A percentile compares a stretch with the other conserved stretches of the same genome.
Conservation (phyloP, 768 basidiomycete species). For the Neoboletus subvelutipes region DNA sequence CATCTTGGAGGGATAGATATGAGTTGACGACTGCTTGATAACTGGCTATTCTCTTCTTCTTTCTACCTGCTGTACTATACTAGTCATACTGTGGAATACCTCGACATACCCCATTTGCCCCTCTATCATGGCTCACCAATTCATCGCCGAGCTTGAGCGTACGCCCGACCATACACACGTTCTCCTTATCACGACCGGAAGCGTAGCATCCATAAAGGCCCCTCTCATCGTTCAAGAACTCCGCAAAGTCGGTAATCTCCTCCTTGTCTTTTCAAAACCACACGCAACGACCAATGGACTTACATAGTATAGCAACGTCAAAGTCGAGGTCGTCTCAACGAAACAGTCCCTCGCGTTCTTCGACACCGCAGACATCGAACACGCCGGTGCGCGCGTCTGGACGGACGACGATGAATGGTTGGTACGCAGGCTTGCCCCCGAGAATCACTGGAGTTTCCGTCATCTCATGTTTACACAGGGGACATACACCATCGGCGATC, state of each 20-base stretch:
- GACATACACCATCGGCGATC: slow-evolving; percentile 77
- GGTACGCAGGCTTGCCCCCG: slow-evolving; percentile 43
- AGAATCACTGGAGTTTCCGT: not conserved
- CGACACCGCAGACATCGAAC: slow-evolving; percentile 48
- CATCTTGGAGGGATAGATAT: slow-evolving; percentile 46
- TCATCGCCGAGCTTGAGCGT: slow-evolving; percentile 31
- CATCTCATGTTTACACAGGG: slow-evolving; percentile 41
- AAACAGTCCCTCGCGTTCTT: slow-evolving; percentile 79
- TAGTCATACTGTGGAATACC: slow-evolving; percentile 1
- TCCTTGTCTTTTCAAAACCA: not conserved
- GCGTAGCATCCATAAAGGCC: slow-evolving; percentile 92
- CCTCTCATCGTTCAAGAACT: slow-evolving; percentile 85
- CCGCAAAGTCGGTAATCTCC: slow-evolving; percentile 52
- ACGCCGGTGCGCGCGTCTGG: slow-evolving; percentile 70
- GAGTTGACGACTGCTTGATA: not conserved
- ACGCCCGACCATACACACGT: slow-evolving; percentile 49
- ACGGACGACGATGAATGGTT: slow-evolving; percentile 91
- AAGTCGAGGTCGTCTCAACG: slow-evolving; percentile 82
- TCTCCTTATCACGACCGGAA: slow-evolving; percentile 87
- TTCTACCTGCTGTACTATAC: slow-evolving; percentile 16
- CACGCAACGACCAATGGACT: not conserved
- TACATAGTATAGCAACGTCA: slow-evolving; percentile 67
- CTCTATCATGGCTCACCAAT: slow-evolving; percentile 16
- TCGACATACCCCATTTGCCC: not conserved
- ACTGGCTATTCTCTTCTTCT: not conserved